phyloP scores from a whole-genome alignment of 2,329 filamentous ascomycete genomes.

The Pseudogymnoascus sp. region DNA sequence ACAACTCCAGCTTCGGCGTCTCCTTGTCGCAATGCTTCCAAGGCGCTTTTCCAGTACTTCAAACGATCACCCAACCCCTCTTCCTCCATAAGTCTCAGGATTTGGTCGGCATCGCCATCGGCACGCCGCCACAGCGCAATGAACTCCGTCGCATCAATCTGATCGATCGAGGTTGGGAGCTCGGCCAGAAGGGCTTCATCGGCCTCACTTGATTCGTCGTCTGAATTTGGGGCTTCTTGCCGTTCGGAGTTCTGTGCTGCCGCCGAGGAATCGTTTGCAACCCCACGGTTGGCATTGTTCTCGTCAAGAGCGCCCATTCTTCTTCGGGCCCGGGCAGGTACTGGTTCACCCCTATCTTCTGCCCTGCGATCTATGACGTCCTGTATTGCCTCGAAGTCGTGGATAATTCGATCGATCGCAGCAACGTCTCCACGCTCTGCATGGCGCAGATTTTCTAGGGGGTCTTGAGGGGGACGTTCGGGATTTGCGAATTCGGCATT shows the following conservation, averaged over 20 bases:
- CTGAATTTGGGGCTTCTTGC: background rate
- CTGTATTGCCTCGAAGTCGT: slow-evolving; percentile 9
- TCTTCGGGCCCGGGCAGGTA: slow-evolving; percentile 20
- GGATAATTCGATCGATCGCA: slow-evolving; percentile 14
- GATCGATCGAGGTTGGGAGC: slow-evolving; percentile 19
- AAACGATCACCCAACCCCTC: slow-evolving; percentile 52
- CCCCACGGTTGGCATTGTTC: slow-evolving; percentile 11
- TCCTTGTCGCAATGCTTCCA: slow-evolving; percentile 28
- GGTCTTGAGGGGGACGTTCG: slow-evolving; percentile 25
- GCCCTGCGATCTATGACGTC: slow-evolving; percentile 1
- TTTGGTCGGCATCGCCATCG: slow-evolving; percentile 49
- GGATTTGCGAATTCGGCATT: slow-evolving; percentile 47
- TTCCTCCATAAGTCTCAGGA: slow-evolving; percentile 52
- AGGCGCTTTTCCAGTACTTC: slow-evolving; percentile 49
- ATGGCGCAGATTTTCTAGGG: slow-evolving; percentile 12
- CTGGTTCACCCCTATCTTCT: slow-evolving; percentile 17
- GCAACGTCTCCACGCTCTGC: slow-evolving; percentile 2
- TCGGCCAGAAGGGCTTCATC: slow-evolving; percentile 18
- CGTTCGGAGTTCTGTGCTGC: background rate
- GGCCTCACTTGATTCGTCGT: background rate
- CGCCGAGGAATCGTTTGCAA: background rate
- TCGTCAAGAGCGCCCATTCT: slow-evolving; percentile 17
- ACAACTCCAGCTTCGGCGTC: background rate
- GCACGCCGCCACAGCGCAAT: slow-evolving; percentile 49
- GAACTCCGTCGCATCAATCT: slow-evolving; percentile 31